Conservation (phyloP, 495 filamentous ascomycete genomes). For the Daldinia concentrica region DNA sequence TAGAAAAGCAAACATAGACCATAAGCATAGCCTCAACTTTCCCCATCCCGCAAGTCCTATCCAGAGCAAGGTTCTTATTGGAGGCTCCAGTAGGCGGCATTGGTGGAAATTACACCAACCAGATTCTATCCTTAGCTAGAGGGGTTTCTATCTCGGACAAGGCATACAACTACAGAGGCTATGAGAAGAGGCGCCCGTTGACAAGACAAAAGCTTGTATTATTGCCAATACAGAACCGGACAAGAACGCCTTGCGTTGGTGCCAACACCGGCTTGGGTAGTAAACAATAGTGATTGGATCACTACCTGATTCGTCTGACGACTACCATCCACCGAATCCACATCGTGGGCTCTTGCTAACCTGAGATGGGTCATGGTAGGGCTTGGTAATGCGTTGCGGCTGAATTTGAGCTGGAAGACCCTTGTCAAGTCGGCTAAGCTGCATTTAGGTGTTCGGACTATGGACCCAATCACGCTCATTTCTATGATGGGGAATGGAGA, state of each 20-base stretch:
- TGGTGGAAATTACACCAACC: conserved; percentile 32
- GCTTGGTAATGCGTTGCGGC: conserved; percentile 35
- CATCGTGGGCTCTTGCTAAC: conserved; percentile 33
- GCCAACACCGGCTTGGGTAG: conserved; percentile 25
- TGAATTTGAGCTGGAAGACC: conserved; percentile 26
- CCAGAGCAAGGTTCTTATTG: conserved; percentile 20
- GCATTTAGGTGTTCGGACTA: not conserved
- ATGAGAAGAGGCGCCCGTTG: conserved; percentile 4
- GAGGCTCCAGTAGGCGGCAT: conserved; percentile 17
- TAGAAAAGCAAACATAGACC: conserved; percentile 10
- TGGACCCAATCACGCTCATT: conserved; percentile 13
- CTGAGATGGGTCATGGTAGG: conserved; percentile 24
- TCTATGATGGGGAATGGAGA: conserved; percentile 5
- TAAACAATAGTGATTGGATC: conserved; percentile 17
- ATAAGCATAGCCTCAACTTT: conserved; percentile 38
- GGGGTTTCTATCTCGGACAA: conserved; percentile 9
- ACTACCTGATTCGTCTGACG: conserved; percentile 6
- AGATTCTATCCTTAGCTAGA: conserved; percentile 15
- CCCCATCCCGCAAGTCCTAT: conserved; percentile 25
- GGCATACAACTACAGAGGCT: not conserved
- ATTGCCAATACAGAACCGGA: conserved; percentile 1
- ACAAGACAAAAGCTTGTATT: conserved; percentile 8
- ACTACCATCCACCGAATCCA: conserved; percentile 32
- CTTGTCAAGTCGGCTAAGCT: conserved; percentile 5
- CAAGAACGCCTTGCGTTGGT: conserved; percentile 30